phyloP scores from a whole-genome alignment of 1,284 basidiomycete species.

The Entoloma clypeatum region DNA sequence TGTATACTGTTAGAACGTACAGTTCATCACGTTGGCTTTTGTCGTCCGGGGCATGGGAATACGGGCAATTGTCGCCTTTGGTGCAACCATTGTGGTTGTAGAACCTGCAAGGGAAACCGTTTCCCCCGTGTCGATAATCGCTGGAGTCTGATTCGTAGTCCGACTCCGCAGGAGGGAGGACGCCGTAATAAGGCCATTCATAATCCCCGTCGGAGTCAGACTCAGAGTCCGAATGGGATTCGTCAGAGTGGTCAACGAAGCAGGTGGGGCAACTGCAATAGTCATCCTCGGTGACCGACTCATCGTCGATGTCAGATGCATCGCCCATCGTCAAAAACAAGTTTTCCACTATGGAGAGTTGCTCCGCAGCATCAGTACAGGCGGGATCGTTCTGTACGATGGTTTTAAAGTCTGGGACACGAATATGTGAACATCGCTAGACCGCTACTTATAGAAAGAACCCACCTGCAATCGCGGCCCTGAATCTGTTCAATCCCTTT shows the following conservation, averaged over 20 bases:
- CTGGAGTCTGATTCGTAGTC: conserved; percentile 36
- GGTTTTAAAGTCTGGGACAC: conserved; percentile 24
- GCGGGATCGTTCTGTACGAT: conserved; percentile 23
- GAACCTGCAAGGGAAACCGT: conserved; percentile 44
- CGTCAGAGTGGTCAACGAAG: no score
- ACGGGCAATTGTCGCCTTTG: conserved; percentile 36
- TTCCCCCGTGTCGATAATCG: conserved; percentile 43
- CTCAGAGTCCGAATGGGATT: no score
- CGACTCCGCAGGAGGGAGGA: conserved; percentile 10
- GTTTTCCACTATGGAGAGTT: conserved; percentile 17
- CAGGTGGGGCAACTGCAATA: no score
- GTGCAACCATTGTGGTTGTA: conserved; percentile 47
- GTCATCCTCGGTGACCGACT: conserved; percentile 17
- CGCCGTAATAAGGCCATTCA: conserved; percentile 27
- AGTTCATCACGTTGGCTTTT: conserved; percentile 48
- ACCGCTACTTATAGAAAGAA: neutral
- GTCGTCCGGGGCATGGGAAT: conserved; percentile 47
- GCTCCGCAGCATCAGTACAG: conserved; percentile 20
- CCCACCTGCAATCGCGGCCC: conserved; percentile 26
- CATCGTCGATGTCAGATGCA: conserved; percentile 11
- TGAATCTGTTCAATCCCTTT: conserved; percentile 20
- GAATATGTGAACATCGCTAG: neutral
- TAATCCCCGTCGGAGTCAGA: no score
- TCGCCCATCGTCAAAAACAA: conserved; percentile 11
- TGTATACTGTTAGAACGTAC: conserved; percentile 30